Conservation (phyloP, 305 asterid species). For the Solanum aculeatissimum region DNA sequence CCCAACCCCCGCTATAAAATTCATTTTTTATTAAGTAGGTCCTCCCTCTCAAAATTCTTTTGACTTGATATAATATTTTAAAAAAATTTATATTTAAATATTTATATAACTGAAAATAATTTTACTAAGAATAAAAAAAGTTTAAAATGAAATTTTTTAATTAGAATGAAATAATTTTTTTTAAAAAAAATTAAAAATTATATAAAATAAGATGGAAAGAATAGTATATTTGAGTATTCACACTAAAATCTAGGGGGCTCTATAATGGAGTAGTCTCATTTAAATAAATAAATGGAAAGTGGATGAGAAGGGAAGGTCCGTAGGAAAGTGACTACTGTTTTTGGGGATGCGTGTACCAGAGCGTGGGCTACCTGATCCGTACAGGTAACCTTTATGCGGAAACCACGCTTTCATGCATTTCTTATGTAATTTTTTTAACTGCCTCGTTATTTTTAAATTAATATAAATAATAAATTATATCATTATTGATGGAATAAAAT, state of each 20-base stretch:
- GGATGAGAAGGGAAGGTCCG: slow-evolving; percentile 7
- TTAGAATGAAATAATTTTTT: no score
- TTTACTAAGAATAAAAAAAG: no score
- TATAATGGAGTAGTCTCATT: neutral
- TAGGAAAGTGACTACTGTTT: slow-evolving; percentile 18
- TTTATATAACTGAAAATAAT: no score
- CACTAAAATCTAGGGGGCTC: neutral
- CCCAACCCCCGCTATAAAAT: neutral
- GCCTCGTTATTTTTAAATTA: no score
- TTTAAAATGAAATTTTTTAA: no score
- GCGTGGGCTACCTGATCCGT: slow-evolving; percentile 45
- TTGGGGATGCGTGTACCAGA: slow-evolving; percentile 22
- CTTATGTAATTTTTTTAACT: neutral
- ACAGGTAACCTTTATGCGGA: slow-evolving; percentile 22
- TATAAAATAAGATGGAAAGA: no score
- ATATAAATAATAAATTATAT: no score
- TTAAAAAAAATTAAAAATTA: no score
- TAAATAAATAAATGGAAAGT: neutral
- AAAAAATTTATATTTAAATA: no score
- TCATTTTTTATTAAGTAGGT: no score
- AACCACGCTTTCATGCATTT: slow-evolving; percentile 11
- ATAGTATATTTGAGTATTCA: neutral
- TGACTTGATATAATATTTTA: no score
- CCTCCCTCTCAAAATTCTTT: accelerated
- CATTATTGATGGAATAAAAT: no score